Conservation (phyloP, 2,329 filamentous ascomycete genomes). For the Capronia epimyces region DNA sequence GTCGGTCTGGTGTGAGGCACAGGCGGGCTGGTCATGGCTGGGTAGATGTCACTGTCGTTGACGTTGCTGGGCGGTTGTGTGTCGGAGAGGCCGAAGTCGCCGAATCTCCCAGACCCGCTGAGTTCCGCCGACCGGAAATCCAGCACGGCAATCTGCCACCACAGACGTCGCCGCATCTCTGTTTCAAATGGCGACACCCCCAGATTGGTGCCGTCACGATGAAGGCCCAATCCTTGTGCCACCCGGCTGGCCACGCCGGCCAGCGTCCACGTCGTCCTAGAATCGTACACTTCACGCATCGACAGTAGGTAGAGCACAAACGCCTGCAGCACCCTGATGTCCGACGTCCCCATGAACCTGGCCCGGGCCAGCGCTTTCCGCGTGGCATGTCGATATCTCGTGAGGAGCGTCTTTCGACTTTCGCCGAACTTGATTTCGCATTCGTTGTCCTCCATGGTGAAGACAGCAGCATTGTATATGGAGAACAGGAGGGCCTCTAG, state of each 20-base stretch:
- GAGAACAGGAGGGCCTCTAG: slow-evolving; percentile 54
- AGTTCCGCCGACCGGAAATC: slow-evolving; percentile 36
- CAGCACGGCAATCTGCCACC: slow-evolving; percentile 44
- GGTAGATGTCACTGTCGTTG: slow-evolving; percentile 49
- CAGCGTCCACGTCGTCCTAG: slow-evolving; percentile 44
- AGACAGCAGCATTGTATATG: slow-evolving; percentile 56
- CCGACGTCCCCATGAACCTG: slow-evolving; percentile 58
- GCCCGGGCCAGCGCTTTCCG: slow-evolving; percentile 60
- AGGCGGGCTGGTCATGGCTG: slow-evolving; percentile 46
- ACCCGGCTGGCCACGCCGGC: slow-evolving; percentile 40
- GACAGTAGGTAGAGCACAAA: slow-evolving; percentile 57
- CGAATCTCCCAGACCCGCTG: slow-evolving; percentile 29
- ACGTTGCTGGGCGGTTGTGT: slow-evolving; percentile 48
- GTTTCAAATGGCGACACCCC: slow-evolving; percentile 49
- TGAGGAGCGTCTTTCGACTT: slow-evolving; percentile 46
- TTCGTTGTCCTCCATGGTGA: slow-evolving; percentile 39
- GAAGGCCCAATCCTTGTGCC: slow-evolving; percentile 34
- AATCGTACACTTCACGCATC: slow-evolving; percentile 43
- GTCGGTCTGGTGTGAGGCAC: slow-evolving; percentile 47
- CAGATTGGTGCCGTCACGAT: slow-evolving; percentile 44
- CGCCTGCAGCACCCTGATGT: slow-evolving; percentile 57
- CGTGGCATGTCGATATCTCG: slow-evolving; percentile 55
- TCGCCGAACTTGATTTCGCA: slow-evolving; percentile 50
- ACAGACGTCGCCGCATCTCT: slow-evolving; percentile 38
- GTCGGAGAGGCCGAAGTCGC: slow-evolving; percentile 31